Evolutionary conservation across 805 yeast species (phyloP), one percentile per base, ranked within the genome.

Genomic region (Candida corydali): DNA sequence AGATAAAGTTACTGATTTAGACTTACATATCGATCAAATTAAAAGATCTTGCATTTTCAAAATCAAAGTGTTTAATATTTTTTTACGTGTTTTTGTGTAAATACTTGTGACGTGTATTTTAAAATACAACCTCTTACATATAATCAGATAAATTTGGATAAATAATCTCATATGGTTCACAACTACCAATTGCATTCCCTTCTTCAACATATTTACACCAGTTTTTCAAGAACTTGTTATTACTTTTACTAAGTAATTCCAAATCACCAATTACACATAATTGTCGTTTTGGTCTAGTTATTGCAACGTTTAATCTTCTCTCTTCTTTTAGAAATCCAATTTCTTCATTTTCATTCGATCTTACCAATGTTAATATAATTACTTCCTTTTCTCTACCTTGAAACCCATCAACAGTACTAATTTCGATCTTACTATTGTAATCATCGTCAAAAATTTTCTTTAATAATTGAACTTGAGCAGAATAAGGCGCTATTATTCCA

Each of bases 361-460:
- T 69, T 2, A 91, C 97, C 37, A 91, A 57, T 2, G 93, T 73
- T 9, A 93, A 61, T 1, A 91, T 70, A 5, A 91, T 87, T 0
- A 80, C 82, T 49, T 89, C 94, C 56, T 91, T 93, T 53, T 91
- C 98, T 43, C 97, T 68, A 1, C 98, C 98, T 63, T 91, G 98
- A 51, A 91, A 93, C 1, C 97, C 97, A 61, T 91, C 98, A 4
- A 91, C 91, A 0, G 97, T 86, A 4, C 95, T 78, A 0, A 89
- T 75, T 52, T 91, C 98, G 5, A 91, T 63, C 11, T 37, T 46
- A 10, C 23, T 29, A 8, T 24, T 34, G n/a, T 38, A 39, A 8
- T 37, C 33, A n/a, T n/a, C n/a, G 7, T 46, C 43, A 29, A 42
- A 19, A 22, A 66, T 63, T 28, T 61, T 65, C 43, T 78, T 78